Evolutionary conservation across 2,329 filamentous ascomycete species (phyloP).

Genomic region (Polychaeton citri): DNA sequence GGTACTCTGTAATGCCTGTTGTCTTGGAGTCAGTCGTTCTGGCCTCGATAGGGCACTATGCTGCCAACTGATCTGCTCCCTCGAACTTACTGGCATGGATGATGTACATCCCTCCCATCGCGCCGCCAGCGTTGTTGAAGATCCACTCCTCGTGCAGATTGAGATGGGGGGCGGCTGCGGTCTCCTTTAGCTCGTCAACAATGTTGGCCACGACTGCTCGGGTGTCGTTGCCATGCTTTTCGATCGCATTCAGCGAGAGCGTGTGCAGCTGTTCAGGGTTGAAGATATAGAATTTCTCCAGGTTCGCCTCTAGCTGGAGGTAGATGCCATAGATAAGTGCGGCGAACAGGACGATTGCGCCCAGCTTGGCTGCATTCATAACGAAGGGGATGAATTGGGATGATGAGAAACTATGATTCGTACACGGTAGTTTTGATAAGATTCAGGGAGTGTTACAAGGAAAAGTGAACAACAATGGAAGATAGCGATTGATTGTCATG

Average conservation of each 20-base stretch:
- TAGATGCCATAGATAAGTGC: constrained; percentile 42
- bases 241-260: constrained; percentile 52
- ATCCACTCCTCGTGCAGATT: constrained; percentile 59
- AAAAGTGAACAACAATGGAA: too few species aligned
- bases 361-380: neutral
- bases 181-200: constrained; percentile 49
- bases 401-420: too few species aligned
- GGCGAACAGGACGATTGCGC: constrained; percentile 35
- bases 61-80: neutral
- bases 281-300: constrained; percentile 57
- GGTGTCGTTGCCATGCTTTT: constrained; percentile 62
- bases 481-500: too few species aligned
- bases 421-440: too few species aligned
- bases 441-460: too few species aligned
- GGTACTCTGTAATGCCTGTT: constrained; percentile 64
- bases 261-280: constrained; percentile 53
- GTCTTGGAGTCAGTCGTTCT: constrained; percentile 12
- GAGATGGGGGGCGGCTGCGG: constrained; percentile 12
- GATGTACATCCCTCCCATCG: constrained; percentile 86
- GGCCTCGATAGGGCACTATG: neutral
- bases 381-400: too few species aligned
- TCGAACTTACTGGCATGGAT: constrained; percentile 61
- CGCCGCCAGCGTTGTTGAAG: constrained; percentile 83
- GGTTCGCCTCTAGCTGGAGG: constrained; percentile 44
- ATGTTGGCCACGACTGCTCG: constrained; percentile 55